Conservation (phyloP, 345 rosid species). For the Brassica juncea region DNA sequence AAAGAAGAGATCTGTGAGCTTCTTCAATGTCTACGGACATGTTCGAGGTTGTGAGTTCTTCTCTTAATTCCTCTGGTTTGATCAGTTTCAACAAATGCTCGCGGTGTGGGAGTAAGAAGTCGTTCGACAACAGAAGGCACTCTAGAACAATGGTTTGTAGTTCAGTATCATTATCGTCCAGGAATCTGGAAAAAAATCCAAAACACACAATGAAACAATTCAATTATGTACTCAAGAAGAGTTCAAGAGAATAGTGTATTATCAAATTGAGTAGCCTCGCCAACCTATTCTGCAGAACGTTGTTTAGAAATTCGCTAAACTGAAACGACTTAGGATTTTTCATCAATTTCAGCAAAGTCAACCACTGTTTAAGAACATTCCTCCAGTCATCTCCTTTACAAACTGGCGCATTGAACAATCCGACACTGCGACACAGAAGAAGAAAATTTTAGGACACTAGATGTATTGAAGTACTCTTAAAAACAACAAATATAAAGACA, state of each 20-base stretch:
- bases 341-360: slow-evolving; percentile 73
- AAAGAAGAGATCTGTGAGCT: slow-evolving; percentile 60
- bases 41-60: slow-evolving; percentile 88
- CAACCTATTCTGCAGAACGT: slow-evolving; percentile 73
- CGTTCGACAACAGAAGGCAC: slow-evolving; percentile 77
- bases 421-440: slow-evolving; percentile 53
- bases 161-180: slow-evolving; percentile 87
- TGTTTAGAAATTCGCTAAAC: slow-evolving; percentile 64
- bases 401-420: slow-evolving; percentile 49
- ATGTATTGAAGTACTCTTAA: background rate
- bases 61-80: slow-evolving; percentile 66
- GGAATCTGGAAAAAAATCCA: slow-evolving; percentile 54
- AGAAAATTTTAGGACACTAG: slow-evolving; percentile 4
- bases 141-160: slow-evolving; percentile 78
- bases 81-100: slow-evolving; percentile 80
- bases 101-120: slow-evolving; percentile 67
- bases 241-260: slow-evolving; percentile 1
- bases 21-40: slow-evolving; percentile 70
- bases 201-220: slow-evolving; percentile 18
- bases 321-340: slow-evolving; percentile 62
- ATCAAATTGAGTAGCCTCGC: slow-evolving; percentile 33
- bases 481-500: slow-evolving; percentile 24
- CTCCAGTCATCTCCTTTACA: slow-evolving; percentile 86
- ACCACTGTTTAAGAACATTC: slow-evolving; percentile 77
- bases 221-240: slow-evolving; percentile 14